phyloP scores from a whole-genome alignment of 2,329 filamentous ascomycete species.

The Colletotrichum chrysophilum region DNA sequence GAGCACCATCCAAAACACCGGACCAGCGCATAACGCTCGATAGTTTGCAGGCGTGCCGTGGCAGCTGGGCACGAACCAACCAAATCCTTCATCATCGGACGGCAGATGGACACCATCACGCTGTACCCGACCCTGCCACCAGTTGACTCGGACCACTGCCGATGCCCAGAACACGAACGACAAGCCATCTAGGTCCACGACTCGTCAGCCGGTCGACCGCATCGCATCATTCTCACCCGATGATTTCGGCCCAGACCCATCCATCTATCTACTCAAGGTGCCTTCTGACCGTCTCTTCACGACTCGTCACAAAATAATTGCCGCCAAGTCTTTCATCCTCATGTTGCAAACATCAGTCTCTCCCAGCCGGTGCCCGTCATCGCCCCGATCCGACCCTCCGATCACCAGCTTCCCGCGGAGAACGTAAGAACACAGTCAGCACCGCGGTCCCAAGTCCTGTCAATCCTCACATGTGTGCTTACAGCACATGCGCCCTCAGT shows the following conservation, averaged over 20 bases:
- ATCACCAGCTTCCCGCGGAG: not conserved
- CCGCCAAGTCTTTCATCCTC: not conserved
- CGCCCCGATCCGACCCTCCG: not conserved
- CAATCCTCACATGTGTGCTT: not conserved
- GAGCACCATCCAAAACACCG: not conserved
- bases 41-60: not conserved
- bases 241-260: not conserved
- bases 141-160: not conserved
- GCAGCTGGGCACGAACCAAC: not conserved
- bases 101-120: not conserved
- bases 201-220: not conserved
- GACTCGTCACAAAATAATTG: not conserved
- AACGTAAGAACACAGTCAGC: not conserved
- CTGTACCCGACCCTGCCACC: not conserved
- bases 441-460: not conserved
- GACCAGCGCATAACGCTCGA: not conserved
- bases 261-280: not conserved
- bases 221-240: not conserved
- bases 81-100: not conserved
- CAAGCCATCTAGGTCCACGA: not conserved
- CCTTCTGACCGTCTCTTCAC: not conserved
- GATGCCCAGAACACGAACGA: not conserved
- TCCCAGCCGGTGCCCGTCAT: not conserved
- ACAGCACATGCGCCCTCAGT: not conserved
- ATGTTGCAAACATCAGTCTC: not conserved